Evolutionary conservation across 2,329 filamentous ascomycete species (phyloP).

Genomic region (Cytospora mali): DNA sequence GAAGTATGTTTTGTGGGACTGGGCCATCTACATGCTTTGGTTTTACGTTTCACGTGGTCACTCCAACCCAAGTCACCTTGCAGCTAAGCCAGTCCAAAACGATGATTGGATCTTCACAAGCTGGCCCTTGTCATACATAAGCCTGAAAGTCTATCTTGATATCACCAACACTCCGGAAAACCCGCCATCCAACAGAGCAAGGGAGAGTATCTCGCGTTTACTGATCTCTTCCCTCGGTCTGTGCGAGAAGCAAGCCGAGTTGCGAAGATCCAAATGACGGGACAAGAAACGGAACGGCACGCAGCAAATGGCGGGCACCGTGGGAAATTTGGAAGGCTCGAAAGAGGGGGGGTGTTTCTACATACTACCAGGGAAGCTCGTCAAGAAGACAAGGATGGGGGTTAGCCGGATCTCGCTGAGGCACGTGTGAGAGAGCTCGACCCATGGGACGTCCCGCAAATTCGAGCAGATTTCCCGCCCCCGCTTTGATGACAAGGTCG

Average conservation of each 20-base stretch:
- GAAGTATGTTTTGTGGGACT: conserved; percentile 18
- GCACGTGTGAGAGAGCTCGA: neutral
- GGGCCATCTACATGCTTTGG: neutral
- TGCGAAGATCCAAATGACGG: conserved; percentile 12
- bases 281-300: conserved; percentile 15
- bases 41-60: neutral
- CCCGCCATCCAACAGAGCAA: neutral
- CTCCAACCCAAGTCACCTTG: neutral
- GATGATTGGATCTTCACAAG: neutral
- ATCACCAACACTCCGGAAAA: neutral
- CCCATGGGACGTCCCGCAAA: neutral
- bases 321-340: conserved; percentile 10
- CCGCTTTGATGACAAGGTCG: conserved; percentile 14
- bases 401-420: neutral
- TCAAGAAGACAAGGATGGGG: neutral
- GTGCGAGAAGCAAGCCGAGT: conserved; percentile 12
- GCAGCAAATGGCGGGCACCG: conserved; percentile 14
- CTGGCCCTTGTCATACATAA: neutral
- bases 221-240: neutral
- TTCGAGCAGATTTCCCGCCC: conserved; percentile 11
- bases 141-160: neutral
- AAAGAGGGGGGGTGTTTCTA: neutral
- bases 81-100: neutral
- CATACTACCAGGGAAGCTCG: neutral
- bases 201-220: neutral